Evolutionary conservation across 2,329 filamentous ascomycete genomes (phyloP).

Genomic region (Fusarium solani-melongenae): DNA sequence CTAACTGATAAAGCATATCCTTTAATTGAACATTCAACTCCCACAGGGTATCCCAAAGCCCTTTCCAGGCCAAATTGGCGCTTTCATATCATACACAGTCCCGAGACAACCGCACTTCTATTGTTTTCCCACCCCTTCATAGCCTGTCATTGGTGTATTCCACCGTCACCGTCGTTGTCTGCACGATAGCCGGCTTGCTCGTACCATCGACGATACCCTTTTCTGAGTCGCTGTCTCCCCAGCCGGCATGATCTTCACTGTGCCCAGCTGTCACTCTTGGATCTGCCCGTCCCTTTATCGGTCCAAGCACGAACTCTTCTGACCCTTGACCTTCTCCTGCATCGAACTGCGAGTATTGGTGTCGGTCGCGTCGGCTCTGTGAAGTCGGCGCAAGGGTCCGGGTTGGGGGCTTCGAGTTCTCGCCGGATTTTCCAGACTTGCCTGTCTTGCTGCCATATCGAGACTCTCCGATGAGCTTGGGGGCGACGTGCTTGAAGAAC

Average conservation of each 20-base stretch:
- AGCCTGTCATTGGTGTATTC: constrained; percentile 23
- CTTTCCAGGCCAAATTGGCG: not conserved
- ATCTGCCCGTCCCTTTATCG: constrained; percentile 17
- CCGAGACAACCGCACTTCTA: not conserved
- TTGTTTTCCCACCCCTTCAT: not conserved
- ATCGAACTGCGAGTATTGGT: constrained; percentile 37
- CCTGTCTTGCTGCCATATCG: constrained; percentile 38
- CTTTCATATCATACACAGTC: not conserved
- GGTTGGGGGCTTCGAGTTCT: constrained; percentile 18
- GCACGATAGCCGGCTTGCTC: constrained; percentile 31
- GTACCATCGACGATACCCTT: constrained; percentile 26
- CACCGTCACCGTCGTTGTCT: constrained; percentile 39
- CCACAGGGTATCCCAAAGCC: not conserved
- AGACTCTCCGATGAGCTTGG: constrained; percentile 45
- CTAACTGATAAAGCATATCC: not conserved
- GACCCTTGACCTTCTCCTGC: constrained; percentile 8
- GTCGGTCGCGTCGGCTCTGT: constrained; percentile 28
- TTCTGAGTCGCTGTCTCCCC: constrained; percentile 38
- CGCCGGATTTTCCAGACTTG: constrained; percentile 15
- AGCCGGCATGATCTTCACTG: constrained; percentile 15
- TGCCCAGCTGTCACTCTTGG: constrained; percentile 25
- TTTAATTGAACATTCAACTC: not conserved
- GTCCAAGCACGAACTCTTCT: constrained; percentile 19
- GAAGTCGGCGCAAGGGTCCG: constrained; percentile 16
- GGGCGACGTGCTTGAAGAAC: constrained; percentile 53